These are phyloP conservation scores for Jasminum sambac DNA, from an alignment of 257 asterid species.

Conservation along the genomic window DNA sequence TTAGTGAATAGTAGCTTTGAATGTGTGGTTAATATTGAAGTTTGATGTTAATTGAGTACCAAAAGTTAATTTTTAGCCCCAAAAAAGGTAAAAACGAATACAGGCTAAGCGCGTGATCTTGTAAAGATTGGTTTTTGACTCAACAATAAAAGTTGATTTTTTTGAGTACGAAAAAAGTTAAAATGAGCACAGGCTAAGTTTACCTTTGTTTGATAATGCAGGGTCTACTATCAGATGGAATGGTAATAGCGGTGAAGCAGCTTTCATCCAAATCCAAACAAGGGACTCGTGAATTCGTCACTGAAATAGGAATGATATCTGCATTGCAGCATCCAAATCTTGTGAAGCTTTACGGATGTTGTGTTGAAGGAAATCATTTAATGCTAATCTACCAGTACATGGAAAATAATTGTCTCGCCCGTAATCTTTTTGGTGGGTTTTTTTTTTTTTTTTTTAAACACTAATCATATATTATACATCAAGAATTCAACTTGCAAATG, in stretches of 20 bases:
- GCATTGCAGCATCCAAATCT: conserved; percentile 76
- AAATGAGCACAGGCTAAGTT: too few species aligned
- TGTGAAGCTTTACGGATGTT: conserved; percentile 87
- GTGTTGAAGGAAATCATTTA: conserved; percentile 82
- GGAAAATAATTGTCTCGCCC: conserved; percentile 81
- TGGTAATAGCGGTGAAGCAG: conserved; percentile 86
- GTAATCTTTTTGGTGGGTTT: conserved; percentile 75
- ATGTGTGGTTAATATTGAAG: too few species aligned
- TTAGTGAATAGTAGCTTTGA: too few species aligned
- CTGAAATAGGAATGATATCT: conserved; percentile 91
- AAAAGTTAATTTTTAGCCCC: too few species aligned
- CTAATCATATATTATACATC: neutral
- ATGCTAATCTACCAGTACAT: conserved; percentile 78
- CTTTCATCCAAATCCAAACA: conserved; percentile 88
- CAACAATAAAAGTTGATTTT: too few species aligned
- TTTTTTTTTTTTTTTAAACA: neutral
- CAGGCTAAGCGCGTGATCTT: too few species aligned
- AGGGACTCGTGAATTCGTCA: conserved; percentile 86
- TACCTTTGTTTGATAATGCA: conserved; percentile 24
- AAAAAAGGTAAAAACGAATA: too few species aligned
- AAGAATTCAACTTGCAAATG: neutral
- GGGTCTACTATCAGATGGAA: conserved; percentile 85
- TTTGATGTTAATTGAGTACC: too few species aligned
- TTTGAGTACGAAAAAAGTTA: too few species aligned
- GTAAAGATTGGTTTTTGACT: too few species aligned